A percentile compares a stretch with the other conserved stretches of the same genome.
phyloP scores from a whole-genome alignment of 2,329 filamentous ascomycete genomes.

The Cadophora malorum region DNA sequence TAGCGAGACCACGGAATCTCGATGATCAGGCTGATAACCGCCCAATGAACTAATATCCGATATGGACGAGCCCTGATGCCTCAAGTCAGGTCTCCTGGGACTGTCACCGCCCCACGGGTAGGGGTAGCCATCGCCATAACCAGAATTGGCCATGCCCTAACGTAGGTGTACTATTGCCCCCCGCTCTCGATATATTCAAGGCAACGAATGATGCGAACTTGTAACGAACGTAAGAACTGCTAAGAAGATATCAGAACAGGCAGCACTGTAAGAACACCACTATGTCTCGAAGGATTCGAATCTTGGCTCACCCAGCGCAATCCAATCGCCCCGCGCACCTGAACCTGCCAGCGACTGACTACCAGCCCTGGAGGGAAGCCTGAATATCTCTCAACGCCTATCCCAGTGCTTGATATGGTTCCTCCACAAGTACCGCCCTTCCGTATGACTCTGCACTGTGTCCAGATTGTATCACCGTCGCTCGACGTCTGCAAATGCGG shows the following conservation, averaged over 20 bases:
- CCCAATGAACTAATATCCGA: conserved; percentile 34
- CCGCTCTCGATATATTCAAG: background rate
- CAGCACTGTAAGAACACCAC: background rate
- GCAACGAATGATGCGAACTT: conserved; percentile 8
- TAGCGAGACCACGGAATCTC: conserved; percentile 35
- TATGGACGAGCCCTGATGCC: conserved; percentile 31
- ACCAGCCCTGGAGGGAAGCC: background rate
- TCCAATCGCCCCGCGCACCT: conserved; percentile 8
- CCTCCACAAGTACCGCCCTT: background rate
- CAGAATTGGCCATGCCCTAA: conserved; percentile 37
- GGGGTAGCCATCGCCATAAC: conserved; percentile 30
- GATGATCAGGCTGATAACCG: conserved; percentile 28
- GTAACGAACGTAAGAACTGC: conserved; percentile 23
- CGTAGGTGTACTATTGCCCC: background rate
- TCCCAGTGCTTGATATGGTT: background rate
- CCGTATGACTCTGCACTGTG: background rate
- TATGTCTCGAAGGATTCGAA: conserved; percentile 9
- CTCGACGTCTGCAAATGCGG: conserved; percentile 10
- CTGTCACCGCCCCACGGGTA: conserved; percentile 32
- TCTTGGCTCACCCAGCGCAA: conserved; percentile 10
- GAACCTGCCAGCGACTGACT: conserved; percentile 13
- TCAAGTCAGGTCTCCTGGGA: conserved; percentile 27
- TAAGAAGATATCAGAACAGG: conserved; percentile 7
- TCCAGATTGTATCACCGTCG: conserved; percentile 18
- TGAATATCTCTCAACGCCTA: conserved; percentile 5